A percentile compares a stretch with the other conserved stretches of the same genome.
Evolutionary conservation across 2,329 filamentous ascomycete species (phyloP).

Genomic region (Torrubiellomyces zombiae): DNA sequence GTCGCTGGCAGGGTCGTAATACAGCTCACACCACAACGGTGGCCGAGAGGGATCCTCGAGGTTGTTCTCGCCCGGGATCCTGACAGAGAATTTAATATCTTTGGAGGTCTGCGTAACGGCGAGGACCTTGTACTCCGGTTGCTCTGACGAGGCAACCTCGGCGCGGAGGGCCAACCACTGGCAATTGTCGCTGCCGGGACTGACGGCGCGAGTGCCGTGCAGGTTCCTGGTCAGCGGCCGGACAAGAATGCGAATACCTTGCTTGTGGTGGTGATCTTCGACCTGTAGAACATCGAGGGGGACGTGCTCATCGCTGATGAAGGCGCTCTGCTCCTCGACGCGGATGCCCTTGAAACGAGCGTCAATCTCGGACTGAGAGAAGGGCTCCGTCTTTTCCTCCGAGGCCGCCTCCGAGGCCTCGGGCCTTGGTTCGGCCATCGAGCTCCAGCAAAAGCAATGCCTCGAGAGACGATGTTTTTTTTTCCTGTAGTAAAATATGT

Average conservation of each 20-base stretch:
- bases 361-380: slow-evolving; percentile 39
- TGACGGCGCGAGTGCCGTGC: slow-evolving; percentile 34
- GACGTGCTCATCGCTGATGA: slow-evolving; percentile 24
- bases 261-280: slow-evolving; percentile 33
- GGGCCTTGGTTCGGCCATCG: slow-evolving; percentile 30
- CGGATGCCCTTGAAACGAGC: slow-evolving; percentile 28
- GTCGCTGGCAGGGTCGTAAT: slow-evolving; percentile 42
- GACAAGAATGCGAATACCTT: slow-evolving; percentile 40
- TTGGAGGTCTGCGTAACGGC: slow-evolving; percentile 43
- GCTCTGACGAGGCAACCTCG: slow-evolving; percentile 33
- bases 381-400: slow-evolving; percentile 40
- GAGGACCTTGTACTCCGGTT: slow-evolving; percentile 38
- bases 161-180: slow-evolving; percentile 39
- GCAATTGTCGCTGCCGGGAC: slow-evolving; percentile 38
- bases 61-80: slow-evolving; percentile 31
- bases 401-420: slow-evolving; percentile 21
- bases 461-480: slow-evolving; percentile 8
- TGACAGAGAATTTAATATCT: slow-evolving; percentile 43
- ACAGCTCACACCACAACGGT: slow-evolving; percentile 41
- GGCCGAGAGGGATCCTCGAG: slow-evolving; percentile 26
- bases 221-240: slow-evolving; percentile 35
- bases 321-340: slow-evolving; percentile 24
- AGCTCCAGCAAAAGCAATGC: slow-evolving; percentile 10
- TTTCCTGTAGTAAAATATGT: slow-evolving; percentile 1
- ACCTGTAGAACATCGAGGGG: slow-evolving; percentile 35